These are phyloP conservation scores for Petrea volubilis DNA, from an alignment of 257 asterid species.

Conservation along the genomic window DNA sequence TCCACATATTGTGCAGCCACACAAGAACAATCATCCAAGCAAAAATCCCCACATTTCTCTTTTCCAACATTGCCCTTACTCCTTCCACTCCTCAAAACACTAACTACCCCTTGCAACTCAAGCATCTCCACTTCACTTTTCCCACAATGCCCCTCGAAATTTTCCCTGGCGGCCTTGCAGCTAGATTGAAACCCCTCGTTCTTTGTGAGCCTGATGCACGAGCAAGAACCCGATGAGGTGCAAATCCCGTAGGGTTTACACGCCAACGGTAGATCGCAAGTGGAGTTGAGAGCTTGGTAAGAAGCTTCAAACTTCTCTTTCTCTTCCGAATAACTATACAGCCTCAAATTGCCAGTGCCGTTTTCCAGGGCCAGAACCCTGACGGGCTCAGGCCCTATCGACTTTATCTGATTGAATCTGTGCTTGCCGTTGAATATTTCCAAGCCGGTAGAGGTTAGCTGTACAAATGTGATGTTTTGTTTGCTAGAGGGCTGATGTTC, in stretches of 20 bases:
- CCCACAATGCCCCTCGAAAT: conserved; percentile 48
- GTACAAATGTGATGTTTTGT: conserved; percentile 62
- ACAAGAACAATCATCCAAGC: conserved; percentile 67
- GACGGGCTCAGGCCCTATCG: conserved; percentile 38
- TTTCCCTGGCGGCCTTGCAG: conserved; percentile 36
- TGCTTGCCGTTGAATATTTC: conserved; percentile 52
- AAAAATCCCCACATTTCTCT: conserved; percentile 46
- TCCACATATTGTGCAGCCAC: conserved; percentile 54
- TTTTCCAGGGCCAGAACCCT: conserved; percentile 62
- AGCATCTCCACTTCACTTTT: conserved; percentile 48
- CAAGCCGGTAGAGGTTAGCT: conserved; percentile 59
- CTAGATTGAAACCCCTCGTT: conserved; percentile 25
- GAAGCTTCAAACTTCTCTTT: conserved; percentile 53
- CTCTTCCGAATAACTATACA: conserved; percentile 60
- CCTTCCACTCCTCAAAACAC: conserved; percentile 51
- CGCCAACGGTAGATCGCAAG: conserved; percentile 78
- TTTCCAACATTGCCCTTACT: conserved; percentile 36
- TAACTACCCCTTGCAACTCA: conserved; percentile 58
- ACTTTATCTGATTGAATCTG: conserved; percentile 46
- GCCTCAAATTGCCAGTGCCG: conserved; percentile 56
- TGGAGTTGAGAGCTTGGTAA: conserved; percentile 51
- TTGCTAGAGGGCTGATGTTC: conserved; percentile 48
- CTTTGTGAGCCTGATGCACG: conserved; percentile 48
- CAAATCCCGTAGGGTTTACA: conserved; percentile 72
- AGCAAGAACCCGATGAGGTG: conserved; percentile 62